These are phyloP conservation scores for Vitis labrusca DNA, from an alignment of 164 flowering plant genomes.

Conservation along the genomic window DNA sequence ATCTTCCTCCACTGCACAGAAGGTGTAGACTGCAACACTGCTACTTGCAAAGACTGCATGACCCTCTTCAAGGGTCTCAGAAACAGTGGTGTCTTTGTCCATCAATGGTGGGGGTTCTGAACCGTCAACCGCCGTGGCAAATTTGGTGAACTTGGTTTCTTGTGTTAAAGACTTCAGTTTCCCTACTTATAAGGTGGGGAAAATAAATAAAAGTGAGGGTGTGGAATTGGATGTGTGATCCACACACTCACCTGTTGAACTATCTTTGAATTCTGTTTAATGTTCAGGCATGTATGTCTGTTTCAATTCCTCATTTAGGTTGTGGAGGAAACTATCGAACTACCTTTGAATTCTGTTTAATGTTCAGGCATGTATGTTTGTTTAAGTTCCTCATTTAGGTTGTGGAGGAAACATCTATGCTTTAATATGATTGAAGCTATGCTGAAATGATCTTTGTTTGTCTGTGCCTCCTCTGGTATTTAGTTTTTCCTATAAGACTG, in stretches of 20 bases:
- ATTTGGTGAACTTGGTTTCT: too few species aligned
- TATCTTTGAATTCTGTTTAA: too few species aligned
- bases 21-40: slow-evolving; percentile 19
- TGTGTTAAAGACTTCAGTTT: too few species aligned
- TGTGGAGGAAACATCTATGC: slow-evolving; percentile 13
- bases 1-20: slow-evolving; percentile 70
- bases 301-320: too few species aligned
- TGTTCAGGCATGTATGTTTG: not conserved
- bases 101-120: slow-evolving; percentile 62
- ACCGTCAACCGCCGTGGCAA: not conserved
- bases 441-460: not conserved
- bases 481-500: too few species aligned
- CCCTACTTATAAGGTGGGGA: too few species aligned
- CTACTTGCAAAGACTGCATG: slow-evolving; percentile 38
- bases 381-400: slow-evolving; percentile 8
- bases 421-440: not conserved
- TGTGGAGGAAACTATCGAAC: not conserved
- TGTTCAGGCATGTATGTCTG: too few species aligned
- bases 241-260: too few species aligned
- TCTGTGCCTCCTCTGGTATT: not conserved
- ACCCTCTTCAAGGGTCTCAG: slow-evolving; percentile 55
- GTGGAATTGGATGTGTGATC: too few species aligned
- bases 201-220: not conserved
- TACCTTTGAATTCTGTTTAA: slow-evolving; percentile 8
- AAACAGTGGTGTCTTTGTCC: slow-evolving; percentile 65